Percentiles rank a stretch among this genome's conserved stretches.
These are phyloP conservation scores for Eimeria maxima DNA, from an alignment of 169 alveolate genomes.

Conservation along the genomic window DNA sequence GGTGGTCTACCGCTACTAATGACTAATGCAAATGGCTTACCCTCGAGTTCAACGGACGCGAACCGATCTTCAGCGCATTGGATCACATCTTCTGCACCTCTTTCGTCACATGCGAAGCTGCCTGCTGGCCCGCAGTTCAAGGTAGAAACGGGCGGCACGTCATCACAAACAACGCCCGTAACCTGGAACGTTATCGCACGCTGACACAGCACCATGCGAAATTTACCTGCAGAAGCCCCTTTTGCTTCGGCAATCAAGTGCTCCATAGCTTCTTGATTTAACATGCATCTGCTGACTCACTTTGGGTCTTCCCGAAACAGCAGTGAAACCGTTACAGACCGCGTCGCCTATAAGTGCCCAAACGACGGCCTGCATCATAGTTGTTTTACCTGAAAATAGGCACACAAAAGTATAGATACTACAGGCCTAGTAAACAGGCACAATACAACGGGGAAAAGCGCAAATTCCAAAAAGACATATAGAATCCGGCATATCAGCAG, in stretches of 20 bases:
- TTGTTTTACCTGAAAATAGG: conserved; percentile 50
- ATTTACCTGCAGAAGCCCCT: neutral
- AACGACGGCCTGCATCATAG: conserved; percentile 74
- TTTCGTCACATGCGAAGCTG: neutral
- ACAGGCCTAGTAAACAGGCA: neutral
- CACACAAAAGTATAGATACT: neutral
- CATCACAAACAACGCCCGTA: conserved; percentile 73
- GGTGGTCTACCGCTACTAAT: neutral
- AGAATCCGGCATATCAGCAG: neutral
- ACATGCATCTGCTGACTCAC: neutral
- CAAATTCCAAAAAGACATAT: neutral
- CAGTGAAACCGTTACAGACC: conserved; percentile 34
- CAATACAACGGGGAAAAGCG: neutral
- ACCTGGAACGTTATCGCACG: conserved; percentile 26
- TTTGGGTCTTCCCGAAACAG: conserved; percentile 49
- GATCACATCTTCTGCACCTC: neutral
- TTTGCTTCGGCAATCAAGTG: neutral
- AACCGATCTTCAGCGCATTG: conserved; percentile 42
- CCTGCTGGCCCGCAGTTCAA: neutral
- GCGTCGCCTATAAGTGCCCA: conserved; percentile 71
- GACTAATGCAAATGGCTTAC: neutral
- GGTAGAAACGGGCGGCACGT: conserved; percentile 24
- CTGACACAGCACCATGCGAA: neutral
- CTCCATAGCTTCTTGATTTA: neutral
- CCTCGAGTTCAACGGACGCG: conserved; percentile 74